Evolutionary conservation across 208 protist genomes (phyloP).

Genomic region (Spongospora subterranea): DNA sequence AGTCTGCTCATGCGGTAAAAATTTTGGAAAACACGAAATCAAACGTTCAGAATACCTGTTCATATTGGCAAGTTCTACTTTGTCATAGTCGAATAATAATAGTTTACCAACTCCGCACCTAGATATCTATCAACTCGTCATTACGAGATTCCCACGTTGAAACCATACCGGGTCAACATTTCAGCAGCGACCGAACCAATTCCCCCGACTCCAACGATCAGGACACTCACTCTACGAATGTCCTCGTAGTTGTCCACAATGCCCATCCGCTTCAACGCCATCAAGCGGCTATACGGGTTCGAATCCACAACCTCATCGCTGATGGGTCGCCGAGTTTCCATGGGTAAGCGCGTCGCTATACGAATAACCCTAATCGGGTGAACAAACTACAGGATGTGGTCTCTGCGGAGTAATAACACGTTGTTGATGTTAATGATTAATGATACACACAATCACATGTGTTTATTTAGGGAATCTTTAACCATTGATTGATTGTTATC

Average conservation of each 20-base stretch:
- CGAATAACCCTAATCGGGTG: too few relatives aligned
- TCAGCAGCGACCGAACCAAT: constrained; percentile 94
- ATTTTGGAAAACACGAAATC: neutral
- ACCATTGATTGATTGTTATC: too few relatives aligned
- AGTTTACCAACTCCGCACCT: constrained; percentile 94
- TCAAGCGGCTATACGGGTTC: constrained; percentile 67
- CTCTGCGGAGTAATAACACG: too few relatives aligned
- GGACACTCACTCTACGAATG: constrained; percentile 82
- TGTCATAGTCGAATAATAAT: constrained; percentile 97
- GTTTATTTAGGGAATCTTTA: too few relatives aligned
- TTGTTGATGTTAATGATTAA: too few relatives aligned
- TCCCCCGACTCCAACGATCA: constrained; percentile 80
- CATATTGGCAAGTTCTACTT: constrained; percentile 96
- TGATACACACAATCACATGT: too few relatives aligned
- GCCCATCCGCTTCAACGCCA: constrained; percentile 93
- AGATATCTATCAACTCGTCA: neutral
- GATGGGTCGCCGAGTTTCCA: neutral
- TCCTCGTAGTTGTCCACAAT: constrained; percentile 93
- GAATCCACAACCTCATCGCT: constrained; percentile 58
- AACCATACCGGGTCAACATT: constrained; percentile 88
- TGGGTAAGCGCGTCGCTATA: too few relatives aligned
- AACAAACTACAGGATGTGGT: too few relatives aligned
- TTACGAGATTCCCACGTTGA: neutral
- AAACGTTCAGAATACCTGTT: constrained; percentile 80
- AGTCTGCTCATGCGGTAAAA: constrained; percentile 39